Percentiles rank a stretch among this genome's conserved stretches.
Evolutionary conservation across 2,329 filamentous ascomycete species (phyloP).

Genomic region (Microdochium trichocladiopsis): DNA sequence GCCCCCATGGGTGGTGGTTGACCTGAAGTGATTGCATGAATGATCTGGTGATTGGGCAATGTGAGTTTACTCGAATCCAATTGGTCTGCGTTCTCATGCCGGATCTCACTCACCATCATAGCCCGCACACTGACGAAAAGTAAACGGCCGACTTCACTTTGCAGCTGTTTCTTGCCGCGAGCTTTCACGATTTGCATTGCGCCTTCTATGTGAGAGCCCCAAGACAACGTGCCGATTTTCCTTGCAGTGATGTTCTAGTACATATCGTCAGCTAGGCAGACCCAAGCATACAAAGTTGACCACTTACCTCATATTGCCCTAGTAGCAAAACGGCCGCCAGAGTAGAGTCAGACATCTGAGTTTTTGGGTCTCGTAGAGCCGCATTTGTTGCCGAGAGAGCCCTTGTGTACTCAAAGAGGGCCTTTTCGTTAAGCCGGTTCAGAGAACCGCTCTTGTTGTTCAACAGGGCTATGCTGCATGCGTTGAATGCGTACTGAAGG

Average conservation of each 20-base stretch:
- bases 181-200: constrained; percentile 55
- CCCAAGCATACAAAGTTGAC: background rate
- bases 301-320: constrained; percentile 48
- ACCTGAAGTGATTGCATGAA: constrained; percentile 47
- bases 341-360: constrained; percentile 47
- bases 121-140: constrained; percentile 54
- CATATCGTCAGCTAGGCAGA: background rate
- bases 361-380: constrained; percentile 42
- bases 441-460: constrained; percentile 39
- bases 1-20: constrained; percentile 44
- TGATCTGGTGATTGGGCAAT: constrained; percentile 31
- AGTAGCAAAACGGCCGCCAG: constrained; percentile 53
- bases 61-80: constrained; percentile 2
- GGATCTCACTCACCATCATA: constrained; percentile 42
- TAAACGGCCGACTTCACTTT: constrained; percentile 42
- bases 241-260: constrained; percentile 43
- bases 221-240: constrained; percentile 46
- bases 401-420: constrained; percentile 45
- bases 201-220: constrained; percentile 58
- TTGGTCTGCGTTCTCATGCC: too few species aligned
- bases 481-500: constrained; percentile 49
- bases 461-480: constrained; percentile 50
- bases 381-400: constrained; percentile 45
- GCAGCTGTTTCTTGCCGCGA: constrained; percentile 47
- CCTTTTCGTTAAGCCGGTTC: constrained; percentile 26